Evolutionary conservation across 331 rosid species (phyloP).

Genomic region (Saraca asoca): DNA sequence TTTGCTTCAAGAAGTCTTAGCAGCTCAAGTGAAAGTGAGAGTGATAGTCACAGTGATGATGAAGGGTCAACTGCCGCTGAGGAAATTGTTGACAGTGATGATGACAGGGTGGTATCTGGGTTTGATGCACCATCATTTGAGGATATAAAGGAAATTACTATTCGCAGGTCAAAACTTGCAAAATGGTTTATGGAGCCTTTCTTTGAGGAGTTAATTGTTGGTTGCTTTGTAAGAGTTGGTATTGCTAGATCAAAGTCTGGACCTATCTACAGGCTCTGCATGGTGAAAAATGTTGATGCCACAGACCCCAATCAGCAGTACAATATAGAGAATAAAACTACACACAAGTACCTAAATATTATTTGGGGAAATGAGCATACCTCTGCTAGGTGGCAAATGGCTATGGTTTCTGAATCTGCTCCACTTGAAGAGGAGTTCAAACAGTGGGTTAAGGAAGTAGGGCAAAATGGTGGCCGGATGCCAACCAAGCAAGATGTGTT

Average conservation of each 20-base stretch:
- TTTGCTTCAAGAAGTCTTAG: conserved; percentile 60
- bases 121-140: conserved; percentile 63
- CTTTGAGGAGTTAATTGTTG: conserved; percentile 93
- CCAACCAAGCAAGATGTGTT: conserved; percentile 61
- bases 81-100: conserved; percentile 78
- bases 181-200: conserved; percentile 97
- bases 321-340: conserved; percentile 73
- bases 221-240: conserved; percentile 97
- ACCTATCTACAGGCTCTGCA: conserved; percentile 81
- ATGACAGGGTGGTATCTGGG: conserved; percentile 58
- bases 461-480: conserved; percentile 75
- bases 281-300: conserved; percentile 90
- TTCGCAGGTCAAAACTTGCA: conserved; percentile 77
- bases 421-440: conserved; percentile 85
- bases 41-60: conserved; percentile 79
- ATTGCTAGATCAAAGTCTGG: conserved; percentile 85
- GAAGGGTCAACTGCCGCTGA: conserved; percentile 71
- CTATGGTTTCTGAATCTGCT: conserved; percentile 81
- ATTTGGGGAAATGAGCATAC: conserved; percentile 92
- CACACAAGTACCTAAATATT: conserved; percentile 79
- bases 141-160: conserved; percentile 86
- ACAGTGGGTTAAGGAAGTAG: conserved; percentile 92
- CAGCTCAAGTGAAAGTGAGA: conserved; percentile 82
- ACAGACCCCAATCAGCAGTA: conserved; percentile 75
- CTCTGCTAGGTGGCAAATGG: conserved; percentile 99